Evolutionary conservation across 371 early-diverging fungal genomes (phyloP), one percentile per base, ranked within the genome.

Genomic region (Phascolomyces articulosus): DNA sequence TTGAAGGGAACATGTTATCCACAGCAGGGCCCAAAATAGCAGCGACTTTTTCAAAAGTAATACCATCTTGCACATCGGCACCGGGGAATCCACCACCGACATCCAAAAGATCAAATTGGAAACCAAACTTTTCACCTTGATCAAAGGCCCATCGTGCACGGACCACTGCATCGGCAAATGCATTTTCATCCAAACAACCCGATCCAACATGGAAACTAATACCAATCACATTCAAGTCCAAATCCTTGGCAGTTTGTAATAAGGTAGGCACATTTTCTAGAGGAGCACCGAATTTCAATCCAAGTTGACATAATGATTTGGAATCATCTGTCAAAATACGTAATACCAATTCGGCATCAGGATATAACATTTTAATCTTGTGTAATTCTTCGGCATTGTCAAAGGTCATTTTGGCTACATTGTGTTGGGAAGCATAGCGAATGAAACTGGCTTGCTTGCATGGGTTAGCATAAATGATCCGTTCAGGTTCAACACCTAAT

Each of bases 61-160:
- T 83, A 13, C 90, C 89, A 63, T 87, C 80, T 55, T 83, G 77
- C 55, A 90, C 87, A 76, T 89, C 82, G 51, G 90, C 87, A 54
- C 95, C 93, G n/a, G 99, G 97, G 85, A 97, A 98, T 3, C 99
- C 99, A 62, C 99, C 99, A 53, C 99, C 99, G 60, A 98, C 88
- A 71, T 98, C 99, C 58, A 98, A 85, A 41, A 98, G 72, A 57
- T 74, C 73, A 65, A 97, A 85, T 23, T 90, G 75, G 69, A 86
- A 94, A 4, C 97, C 98, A 66, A 89, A 73, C 16, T 74, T 75
- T 26, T 74, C 74, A 31, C 89, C 99, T 67, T 90, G 84, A 72
- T 96, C 95, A 75, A 98, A 97, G 4, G 95, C 96, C 40, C 75
- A 69, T 34, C 92, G 88, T 48, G 98, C 96, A 44, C 91, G 86